A percentile compares a stretch with the other conserved stretches of the same genome.
phyloP scores from a whole-genome alignment of 2,329 filamentous ascomycete species.

The Alternaria arbusti region DNA sequence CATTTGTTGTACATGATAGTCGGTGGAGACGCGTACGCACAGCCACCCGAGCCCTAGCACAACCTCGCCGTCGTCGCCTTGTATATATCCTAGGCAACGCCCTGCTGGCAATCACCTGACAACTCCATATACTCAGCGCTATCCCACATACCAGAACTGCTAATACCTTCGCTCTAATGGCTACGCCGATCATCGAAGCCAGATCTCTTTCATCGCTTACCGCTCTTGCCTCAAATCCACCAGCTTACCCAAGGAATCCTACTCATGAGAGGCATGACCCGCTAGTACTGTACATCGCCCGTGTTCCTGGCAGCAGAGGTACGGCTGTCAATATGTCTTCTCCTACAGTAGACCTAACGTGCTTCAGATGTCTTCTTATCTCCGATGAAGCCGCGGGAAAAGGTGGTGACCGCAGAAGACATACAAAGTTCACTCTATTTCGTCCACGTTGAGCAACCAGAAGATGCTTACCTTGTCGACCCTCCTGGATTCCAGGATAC shows the following conservation, averaged over 20 bases:
- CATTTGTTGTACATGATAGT: conserved; percentile 21
- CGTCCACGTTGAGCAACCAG: conserved; percentile 75
- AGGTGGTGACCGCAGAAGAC: conserved; percentile 87
- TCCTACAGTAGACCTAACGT: conserved; percentile 20
- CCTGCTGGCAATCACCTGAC: conserved; percentile 5
- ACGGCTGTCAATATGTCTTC: conserved; percentile 35
- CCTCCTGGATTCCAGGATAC: conserved; percentile 20
- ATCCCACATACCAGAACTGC: conserved; percentile 11
- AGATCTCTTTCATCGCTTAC: conserved; percentile 82
- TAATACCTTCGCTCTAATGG: conserved; percentile 30
- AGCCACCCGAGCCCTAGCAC: conserved; percentile 36
- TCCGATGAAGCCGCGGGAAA: conserved; percentile 84
- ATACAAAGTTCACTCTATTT: conserved; percentile 90
- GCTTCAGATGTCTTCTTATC: conserved; percentile 84
- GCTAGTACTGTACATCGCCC: conserved; percentile 86
- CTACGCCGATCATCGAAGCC: conserved; percentile 68
- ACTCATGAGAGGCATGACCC: conserved; percentile 72
- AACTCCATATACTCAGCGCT: conserved; percentile 6
- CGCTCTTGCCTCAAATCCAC: conserved; percentile 82
- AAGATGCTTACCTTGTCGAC: conserved; percentile 52
- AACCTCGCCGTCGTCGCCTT: conserved; percentile 28
- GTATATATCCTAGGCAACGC: conserved; percentile 27
- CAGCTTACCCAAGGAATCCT: conserved; percentile 81
- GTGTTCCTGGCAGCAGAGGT: conserved; percentile 92
- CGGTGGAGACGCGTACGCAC: conserved; percentile 33